Evolutionary conservation across 768 basidiomycete genomes (phyloP).

Genomic region (Rhodotorula diobovata): DNA sequence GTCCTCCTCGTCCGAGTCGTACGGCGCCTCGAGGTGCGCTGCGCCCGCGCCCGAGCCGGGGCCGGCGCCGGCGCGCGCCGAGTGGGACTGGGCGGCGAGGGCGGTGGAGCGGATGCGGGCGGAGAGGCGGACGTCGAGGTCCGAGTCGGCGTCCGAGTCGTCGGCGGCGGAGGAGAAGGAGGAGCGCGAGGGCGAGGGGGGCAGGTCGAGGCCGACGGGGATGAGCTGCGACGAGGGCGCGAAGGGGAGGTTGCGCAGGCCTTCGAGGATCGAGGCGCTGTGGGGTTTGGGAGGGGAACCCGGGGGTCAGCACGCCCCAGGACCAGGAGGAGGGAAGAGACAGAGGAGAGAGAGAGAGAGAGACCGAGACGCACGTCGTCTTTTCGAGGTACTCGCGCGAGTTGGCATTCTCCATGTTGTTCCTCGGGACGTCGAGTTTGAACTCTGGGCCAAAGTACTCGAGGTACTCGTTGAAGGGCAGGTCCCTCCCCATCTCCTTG

Average conservation of each 20-base stretch:
- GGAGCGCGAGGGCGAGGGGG: too few relatives aligned
- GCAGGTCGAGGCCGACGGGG: conserved; percentile 66
- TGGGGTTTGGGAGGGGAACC: neutral
- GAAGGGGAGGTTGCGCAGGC: conserved; percentile 59
- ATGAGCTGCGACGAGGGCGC: conserved; percentile 86
- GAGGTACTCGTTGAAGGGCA: conserved; percentile 81
- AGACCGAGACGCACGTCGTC: conserved; percentile 60
- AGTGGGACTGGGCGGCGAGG: neutral
- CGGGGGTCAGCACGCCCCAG: neutral
- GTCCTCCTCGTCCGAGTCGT: conserved; percentile 15
- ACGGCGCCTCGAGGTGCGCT: conserved; percentile 3
- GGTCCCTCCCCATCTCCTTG: conserved; percentile 69
- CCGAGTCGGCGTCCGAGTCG: conserved; percentile 45
- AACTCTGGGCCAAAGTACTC: conserved; percentile 98
- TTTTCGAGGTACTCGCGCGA: conserved; percentile 71
- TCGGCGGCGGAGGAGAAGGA: conserved; percentile 45
- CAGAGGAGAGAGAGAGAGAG: conserved; percentile 7
- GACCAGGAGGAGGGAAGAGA: rapidly evolving
- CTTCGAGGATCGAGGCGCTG: conserved; percentile 56
- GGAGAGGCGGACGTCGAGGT: conserved; percentile 48
- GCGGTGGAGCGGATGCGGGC: conserved; percentile 9
- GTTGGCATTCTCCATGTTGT: conserved; percentile 94
- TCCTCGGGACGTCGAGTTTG: conserved; percentile 79
- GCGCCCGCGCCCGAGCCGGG: neutral
- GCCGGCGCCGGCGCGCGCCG: neutral